Evolutionary conservation across 768 basidiomycete species (phyloP).

Genomic region (Chiua virens): DNA sequence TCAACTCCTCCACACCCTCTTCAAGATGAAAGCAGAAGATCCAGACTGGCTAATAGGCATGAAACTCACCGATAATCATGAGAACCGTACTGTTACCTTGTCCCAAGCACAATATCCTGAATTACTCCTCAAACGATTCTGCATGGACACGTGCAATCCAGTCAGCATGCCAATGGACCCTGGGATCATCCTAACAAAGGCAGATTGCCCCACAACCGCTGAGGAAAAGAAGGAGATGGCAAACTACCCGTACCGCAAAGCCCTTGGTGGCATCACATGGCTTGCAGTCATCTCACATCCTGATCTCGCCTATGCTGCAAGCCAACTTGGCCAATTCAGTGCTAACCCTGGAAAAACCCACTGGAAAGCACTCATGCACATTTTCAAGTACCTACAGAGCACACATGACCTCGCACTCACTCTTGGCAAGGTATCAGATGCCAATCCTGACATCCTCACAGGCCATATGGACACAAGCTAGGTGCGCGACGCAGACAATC

Average conservation of each 20-base stretch:
- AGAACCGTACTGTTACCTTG: no score
- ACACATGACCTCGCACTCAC: background rate
- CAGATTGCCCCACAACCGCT: background rate
- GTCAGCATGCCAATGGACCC: background rate
- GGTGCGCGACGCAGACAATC: no score
- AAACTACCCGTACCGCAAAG: background rate
- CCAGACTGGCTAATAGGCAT: no score
- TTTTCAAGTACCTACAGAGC: slow-evolving; percentile 10
- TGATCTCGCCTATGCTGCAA: background rate
- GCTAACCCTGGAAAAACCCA: slow-evolving; percentile 2
- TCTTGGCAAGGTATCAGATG: background rate
- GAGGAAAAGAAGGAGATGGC: background rate
- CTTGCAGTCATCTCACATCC: background rate
- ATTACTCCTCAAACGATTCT: no score
- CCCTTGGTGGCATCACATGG: slow-evolving; percentile 3
- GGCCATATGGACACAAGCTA: no score
- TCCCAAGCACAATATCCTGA: no score
- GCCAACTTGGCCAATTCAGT: background rate
- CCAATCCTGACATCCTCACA: slow-evolving; percentile 29
- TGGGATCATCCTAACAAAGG: background rate
- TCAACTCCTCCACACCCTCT: no score
- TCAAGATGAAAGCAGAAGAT: no score
- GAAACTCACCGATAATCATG: no score
- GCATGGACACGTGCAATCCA: no score
- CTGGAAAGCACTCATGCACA: slow-evolving; percentile 14